A percentile compares a stretch with the other conserved stretches of the same genome.
Conservation (phyloP, 2,329 filamentous ascomycete genomes). For the Scedosporium minutisporum region DNA sequence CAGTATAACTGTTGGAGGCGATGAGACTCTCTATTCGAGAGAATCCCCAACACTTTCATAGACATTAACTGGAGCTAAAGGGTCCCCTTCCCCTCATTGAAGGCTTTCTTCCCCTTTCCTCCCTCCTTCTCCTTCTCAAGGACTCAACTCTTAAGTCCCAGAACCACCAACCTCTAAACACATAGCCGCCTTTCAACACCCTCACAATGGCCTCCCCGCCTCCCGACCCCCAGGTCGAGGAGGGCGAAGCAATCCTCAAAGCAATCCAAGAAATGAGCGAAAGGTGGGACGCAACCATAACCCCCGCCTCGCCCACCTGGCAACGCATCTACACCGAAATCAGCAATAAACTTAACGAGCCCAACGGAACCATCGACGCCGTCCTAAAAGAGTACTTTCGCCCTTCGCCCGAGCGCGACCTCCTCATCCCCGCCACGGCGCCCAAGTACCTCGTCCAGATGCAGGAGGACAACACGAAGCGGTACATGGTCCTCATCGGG, state of each 20-base stretch:
- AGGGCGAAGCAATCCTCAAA: not conserved
- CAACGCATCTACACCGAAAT: slow-evolving; percentile 21
- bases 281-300: not conserved
- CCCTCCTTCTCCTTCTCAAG: too few species aligned
- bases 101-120: too few species aligned
- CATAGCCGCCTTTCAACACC: too few species aligned
- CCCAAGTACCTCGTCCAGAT: slow-evolving; percentile 16
- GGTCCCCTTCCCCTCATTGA: too few species aligned
- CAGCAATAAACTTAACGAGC: slow-evolving; percentile 13
- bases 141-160: too few species aligned
- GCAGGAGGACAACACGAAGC: slow-evolving; percentile 20
- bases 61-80: too few species aligned
- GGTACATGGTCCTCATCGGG: slow-evolving; percentile 20
- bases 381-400: slow-evolving; percentile 20
- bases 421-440: slow-evolving; percentile 18
- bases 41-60: too few species aligned
- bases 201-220: not conserved
- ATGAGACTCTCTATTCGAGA: not conserved
- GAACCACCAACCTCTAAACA: too few species aligned
- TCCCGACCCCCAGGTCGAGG: not conserved
- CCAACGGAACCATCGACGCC: not conserved
- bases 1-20: not conserved
- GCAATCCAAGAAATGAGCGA: too few species aligned
- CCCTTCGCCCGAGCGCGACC: slow-evolving; percentile 15
- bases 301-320: not conserved